Evolutionary conservation across 1,139 yeast genomes (phyloP).

Genomic region (Saccharomyces pastorianus): DNA sequence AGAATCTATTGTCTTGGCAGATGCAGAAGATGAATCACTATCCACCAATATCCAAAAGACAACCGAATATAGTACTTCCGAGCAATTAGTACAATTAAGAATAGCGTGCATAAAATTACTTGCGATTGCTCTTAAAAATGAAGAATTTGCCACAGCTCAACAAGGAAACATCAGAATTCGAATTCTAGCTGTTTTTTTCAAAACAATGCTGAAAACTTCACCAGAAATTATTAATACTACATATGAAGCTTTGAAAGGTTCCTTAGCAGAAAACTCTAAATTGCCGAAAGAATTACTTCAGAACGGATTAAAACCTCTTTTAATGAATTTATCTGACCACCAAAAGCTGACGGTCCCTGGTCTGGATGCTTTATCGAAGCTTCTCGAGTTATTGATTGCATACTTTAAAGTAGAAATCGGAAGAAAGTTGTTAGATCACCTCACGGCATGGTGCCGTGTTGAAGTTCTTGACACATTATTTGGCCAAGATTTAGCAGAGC

Average conservation of each 20-base stretch:
- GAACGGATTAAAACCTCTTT: slow-evolving; percentile 88
- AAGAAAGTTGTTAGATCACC: slow-evolving; percentile 80
- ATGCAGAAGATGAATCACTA: slow-evolving; percentile 93
- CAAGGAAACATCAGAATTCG: slow-evolving; percentile 78
- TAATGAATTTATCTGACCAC: slow-evolving; percentile 90
- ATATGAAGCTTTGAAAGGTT: slow-evolving; percentile 75
- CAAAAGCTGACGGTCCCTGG: slow-evolving; percentile 85
- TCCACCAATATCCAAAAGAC: slow-evolving; percentile 72
- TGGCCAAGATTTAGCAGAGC: slow-evolving; percentile 44
- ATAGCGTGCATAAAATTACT: slow-evolving; percentile 82
- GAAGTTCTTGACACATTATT: slow-evolving; percentile 43
- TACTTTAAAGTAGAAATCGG: slow-evolving; percentile 97
- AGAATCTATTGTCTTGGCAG: slow-evolving; percentile 90
- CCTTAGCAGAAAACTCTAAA: slow-evolving; percentile 77
- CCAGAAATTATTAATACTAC: slow-evolving; percentile 90
- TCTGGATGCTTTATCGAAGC: slow-evolving; percentile 79
- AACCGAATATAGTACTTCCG: slow-evolving; percentile 78
- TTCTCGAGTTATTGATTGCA: slow-evolving; percentile 77
- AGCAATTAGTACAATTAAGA: slow-evolving; percentile 75
- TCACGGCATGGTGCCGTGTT: slow-evolving; percentile 95
- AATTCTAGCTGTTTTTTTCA: slow-evolving; percentile 88
- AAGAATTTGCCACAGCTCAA: slow-evolving; percentile 67
- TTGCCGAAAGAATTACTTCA: slow-evolving; percentile 89
- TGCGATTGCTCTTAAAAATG: slow-evolving; percentile 75
- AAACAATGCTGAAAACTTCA: slow-evolving; percentile 80